These are phyloP conservation scores for Pichia terricola DNA, from an alignment of 1,139 yeast species.

Conservation along the genomic window DNA sequence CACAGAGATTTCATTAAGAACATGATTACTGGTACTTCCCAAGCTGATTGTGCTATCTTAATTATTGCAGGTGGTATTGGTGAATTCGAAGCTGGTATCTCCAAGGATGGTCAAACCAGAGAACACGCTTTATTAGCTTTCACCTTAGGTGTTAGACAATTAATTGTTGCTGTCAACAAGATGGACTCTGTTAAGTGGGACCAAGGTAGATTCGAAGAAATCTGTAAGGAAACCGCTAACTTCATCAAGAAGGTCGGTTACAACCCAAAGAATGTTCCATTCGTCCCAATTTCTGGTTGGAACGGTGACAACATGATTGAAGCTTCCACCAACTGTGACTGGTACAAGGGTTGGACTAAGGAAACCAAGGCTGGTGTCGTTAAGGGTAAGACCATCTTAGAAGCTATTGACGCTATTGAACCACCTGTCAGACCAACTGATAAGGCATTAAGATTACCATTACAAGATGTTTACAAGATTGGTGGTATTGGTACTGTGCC, in stretches of 20 bases:
- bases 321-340: conserved; percentile 70
- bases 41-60: conserved; percentile 88
- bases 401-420: conserved; percentile 81
- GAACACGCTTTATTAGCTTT: conserved; percentile 86
- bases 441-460: conserved; percentile 86
- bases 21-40: conserved; percentile 90
- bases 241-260: conserved; percentile 90
- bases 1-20: conserved; percentile 96
- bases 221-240: conserved; percentile 74
- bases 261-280: conserved; percentile 88
- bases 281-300: conserved; percentile 92
- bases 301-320: conserved; percentile 93
- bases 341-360: conserved; percentile 90
- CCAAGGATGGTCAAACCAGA: conserved; percentile 90
- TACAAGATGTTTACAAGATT: conserved; percentile 88
- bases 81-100: conserved; percentile 94
- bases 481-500: conserved; percentile 94
- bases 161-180: conserved; percentile 88
- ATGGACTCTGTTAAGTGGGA: conserved; percentile 89
- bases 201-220: conserved; percentile 72
- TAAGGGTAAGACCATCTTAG: conserved; percentile 81
- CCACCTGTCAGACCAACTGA: conserved; percentile 81
- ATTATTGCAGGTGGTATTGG: conserved; percentile 89
- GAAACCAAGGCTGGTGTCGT: conserved; percentile 69
- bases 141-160: conserved; percentile 85